Base-by-base conservation (phyloP, 257 asterid genomes). In the Oldenlandia corymbosa region DNA sequence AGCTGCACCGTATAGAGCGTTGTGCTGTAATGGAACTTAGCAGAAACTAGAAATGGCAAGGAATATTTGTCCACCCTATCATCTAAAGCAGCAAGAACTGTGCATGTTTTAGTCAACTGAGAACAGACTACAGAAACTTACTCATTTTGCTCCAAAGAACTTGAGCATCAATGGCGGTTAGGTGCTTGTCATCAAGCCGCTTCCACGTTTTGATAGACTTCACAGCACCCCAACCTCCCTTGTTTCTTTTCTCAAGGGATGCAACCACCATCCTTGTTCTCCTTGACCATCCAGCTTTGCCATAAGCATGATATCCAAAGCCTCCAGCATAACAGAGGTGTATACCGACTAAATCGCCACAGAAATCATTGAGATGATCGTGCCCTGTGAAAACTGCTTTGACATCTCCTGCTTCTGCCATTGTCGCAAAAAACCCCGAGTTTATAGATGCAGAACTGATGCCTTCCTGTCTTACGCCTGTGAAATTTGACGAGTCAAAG, bases 281-380 rank as follows among this genome's bases (percentile, higher is more conserved):
- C 75, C 99, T 86, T 8, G 86, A 58, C 99, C 99, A 92, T 52
- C 99, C 97, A 3, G 94, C 85, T 76, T 85, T 81, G 68, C 99
- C 99, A 60, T 92, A 92, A 5, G 97, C 99, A 71, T 89, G 99
- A 62, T 92, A 92, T 11, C 99, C 99, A 13, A 89, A 89, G 23
- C 99, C 99, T 39, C 99, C 99, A 66, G 90, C 96, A 69, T 89
- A 92, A 76, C 99, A 92, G 17, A 92, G 84, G 64, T 84, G 76
- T 62, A 92, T 74, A 56, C 93, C 87, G 1, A 62, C 79, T 50
- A 85, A 60, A 76, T 89, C 75, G 5, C 97, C 97, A 47, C 99
- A 92, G 78, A 89, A 92, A 76, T 92, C 99, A 54, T 92, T 92
- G 47, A 85, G 50, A 74, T 92, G 99, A 80, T 92, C 97, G 62